Evolutionary conservation across 176 grass and related monocot species (phyloP).

Genomic region (Aegilops bicornis): DNA sequence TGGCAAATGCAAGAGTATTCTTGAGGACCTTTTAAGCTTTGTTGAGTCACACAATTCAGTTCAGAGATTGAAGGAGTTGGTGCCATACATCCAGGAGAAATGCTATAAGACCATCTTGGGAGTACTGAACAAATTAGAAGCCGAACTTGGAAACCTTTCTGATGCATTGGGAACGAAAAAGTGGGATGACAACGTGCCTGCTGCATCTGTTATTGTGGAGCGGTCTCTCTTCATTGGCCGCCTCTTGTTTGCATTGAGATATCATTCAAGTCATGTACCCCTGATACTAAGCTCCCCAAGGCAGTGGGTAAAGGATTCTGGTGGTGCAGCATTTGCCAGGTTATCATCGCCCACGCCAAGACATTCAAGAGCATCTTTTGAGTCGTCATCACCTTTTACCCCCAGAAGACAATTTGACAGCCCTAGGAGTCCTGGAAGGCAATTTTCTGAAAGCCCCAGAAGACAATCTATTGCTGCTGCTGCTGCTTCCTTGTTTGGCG

Average conservation of each 20-base stretch:
- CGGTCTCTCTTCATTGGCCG: conserved; percentile 87
- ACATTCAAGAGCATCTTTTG: conserved; percentile 58
- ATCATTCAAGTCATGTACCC: conserved; percentile 91
- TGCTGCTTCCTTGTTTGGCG: conserved; percentile 68
- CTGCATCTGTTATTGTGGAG: conserved; percentile 72
- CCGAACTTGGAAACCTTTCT: conserved; percentile 66
- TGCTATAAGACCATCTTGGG: conserved; percentile 68
- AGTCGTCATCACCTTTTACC: conserved; percentile 46
- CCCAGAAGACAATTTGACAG: conserved; percentile 74
- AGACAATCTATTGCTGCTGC: conserved; percentile 91
- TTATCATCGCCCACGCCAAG: conserved; percentile 62
- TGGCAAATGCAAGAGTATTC: conserved; percentile 86
- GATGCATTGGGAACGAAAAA: conserved; percentile 52
- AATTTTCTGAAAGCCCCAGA: conserved; percentile 56
- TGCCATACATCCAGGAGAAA: conserved; percentile 90
- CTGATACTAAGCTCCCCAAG: conserved; percentile 84
- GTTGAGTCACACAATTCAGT: conserved; percentile 93
- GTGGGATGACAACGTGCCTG: conserved; percentile 31
- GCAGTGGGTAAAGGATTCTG: conserved; percentile 78
- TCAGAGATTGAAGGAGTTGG: conserved; percentile 78
- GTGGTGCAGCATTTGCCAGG: conserved; percentile 43
- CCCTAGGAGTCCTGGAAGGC: conserved; percentile 66
- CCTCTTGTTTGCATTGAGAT: conserved; percentile 85
- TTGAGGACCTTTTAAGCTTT: conserved; percentile 89
- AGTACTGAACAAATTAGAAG: conserved; percentile 76